Base-by-base conservation (phyloP, 345 rosid genomes). In the Arabidopsis suecica region DNA sequence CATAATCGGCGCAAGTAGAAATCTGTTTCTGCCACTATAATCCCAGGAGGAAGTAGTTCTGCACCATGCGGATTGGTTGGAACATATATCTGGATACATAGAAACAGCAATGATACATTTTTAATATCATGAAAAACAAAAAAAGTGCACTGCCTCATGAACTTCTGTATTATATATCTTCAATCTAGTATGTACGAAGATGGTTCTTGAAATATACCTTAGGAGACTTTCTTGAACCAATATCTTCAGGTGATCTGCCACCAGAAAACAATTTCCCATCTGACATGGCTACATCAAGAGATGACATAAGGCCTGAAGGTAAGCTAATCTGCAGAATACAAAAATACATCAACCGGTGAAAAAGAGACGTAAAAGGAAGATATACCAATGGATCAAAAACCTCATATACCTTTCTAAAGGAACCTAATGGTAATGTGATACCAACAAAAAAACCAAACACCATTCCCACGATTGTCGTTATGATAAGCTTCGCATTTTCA, bases 21-120 rank as follows among this genome's bases (percentile, higher is more conserved):
- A 80, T 94, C 98, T 5, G 96, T 75, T 84, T 91, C 89, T 48
- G 96, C 58, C 59, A 80, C 97, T 50, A 94, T 73, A 69, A 94
- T 94, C 61, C 89, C 94, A 13, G 97, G 95, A 68, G 97, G 98
- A 57, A 94, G 86, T 80, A 78, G 78, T 86, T 91, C 96, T n/a
- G 95, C 91, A 71, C 98, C 97, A 72, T 75, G 97, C 7, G 98
- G 98, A 85, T 91, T 94, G 76, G 88, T 86, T 34, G 89, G 82
- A 79, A 86, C 93, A 76, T 87, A 83, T 81, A 94, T 89, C 97
- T 94, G 89, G 45, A 48, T 62, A 38, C 45, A 65, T 28, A 74
- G 22, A 12, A 57, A 67, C 56, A 47, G 4, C 36, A 55, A 71
- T 7, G 51, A 61, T 8, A 54, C 9, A 22, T 55, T 4, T 4